These are phyloP conservation scores for Cyberlindnera japonica DNA, from an alignment of 805 yeast species.

Conservation along the genomic window DNA sequence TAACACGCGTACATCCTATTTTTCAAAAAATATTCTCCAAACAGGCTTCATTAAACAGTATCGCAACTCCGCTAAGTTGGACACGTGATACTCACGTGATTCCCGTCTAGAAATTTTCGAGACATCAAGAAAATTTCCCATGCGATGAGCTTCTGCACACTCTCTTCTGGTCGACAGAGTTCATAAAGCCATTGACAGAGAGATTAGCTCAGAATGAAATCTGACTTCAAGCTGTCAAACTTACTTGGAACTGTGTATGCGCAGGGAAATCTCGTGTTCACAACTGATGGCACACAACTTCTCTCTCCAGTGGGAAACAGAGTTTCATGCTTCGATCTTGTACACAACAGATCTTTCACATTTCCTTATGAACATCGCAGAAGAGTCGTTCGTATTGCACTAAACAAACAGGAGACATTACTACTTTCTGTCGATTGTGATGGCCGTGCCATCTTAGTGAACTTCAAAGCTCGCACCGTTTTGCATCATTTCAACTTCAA, in stretches of 20 bases:
- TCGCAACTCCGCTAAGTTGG: no score
- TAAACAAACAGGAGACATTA: slow-evolving; percentile 78
- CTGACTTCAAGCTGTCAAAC: slow-evolving; percentile 86
- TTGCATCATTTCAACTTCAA: slow-evolving; percentile 93
- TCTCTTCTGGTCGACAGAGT: neutral
- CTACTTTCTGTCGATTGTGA: slow-evolving; percentile 82
- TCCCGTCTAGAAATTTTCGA: slow-evolving; percentile 1
- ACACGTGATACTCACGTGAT: no score
- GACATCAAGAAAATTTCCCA: slow-evolving; percentile 1
- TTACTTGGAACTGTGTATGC: slow-evolving; percentile 91
- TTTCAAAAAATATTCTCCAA: no score
- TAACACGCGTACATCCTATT: neutral
- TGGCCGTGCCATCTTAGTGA: slow-evolving; percentile 90
- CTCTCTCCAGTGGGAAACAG: slow-evolving; percentile 94
- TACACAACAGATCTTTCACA: slow-evolving; percentile 82
- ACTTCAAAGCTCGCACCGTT: slow-evolving; percentile 77
- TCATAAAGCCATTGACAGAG: no score
- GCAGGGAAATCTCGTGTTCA: slow-evolving; percentile 84
- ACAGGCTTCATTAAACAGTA: no score
- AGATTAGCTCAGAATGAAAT: no score
- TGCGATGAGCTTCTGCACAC: slow-evolving; percentile 19
- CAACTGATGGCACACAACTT: slow-evolving; percentile 79
- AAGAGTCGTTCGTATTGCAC: slow-evolving; percentile 71
- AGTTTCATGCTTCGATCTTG: slow-evolving; percentile 81
- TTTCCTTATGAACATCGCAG: slow-evolving; percentile 91